Percentiles rank a stretch among this genome's conserved stretches.
Evolutionary conservation across 2,329 filamentous ascomycete species (phyloP).

Genomic region (Paecilomyces sp.): DNA sequence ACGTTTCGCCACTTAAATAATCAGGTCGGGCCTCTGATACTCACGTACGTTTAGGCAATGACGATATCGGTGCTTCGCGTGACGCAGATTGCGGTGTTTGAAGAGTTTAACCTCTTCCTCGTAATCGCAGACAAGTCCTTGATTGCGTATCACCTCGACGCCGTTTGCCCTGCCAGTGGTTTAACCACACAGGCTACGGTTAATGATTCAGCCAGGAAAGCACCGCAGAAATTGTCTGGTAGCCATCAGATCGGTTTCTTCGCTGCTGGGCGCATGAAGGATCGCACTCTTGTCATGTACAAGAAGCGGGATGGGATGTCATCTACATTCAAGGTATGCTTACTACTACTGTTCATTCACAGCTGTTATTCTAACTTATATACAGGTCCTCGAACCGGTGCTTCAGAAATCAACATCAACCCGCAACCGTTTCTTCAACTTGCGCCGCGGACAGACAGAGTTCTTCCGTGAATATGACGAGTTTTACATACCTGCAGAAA

Average conservation of each 20-base stretch:
- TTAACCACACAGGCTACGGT: constrained; percentile 41
- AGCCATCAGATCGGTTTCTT: constrained; percentile 96
- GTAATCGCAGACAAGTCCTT: constrained; percentile 86
- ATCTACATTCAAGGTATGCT: constrained; percentile 69
- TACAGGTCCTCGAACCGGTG: constrained; percentile 81
- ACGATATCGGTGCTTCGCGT: constrained; percentile 70
- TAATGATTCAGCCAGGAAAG: constrained; percentile 67
- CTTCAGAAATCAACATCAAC: constrained; percentile 87
- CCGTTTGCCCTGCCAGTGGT: constrained; percentile 56
- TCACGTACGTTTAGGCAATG: constrained; percentile 20
- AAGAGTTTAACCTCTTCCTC: constrained; percentile 90
- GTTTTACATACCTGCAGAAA: constrained; percentile 95
- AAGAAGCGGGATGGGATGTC: constrained; percentile 90
- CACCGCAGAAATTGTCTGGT: constrained; percentile 82
- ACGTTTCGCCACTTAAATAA: constrained; percentile 29
- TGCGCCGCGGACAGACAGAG: constrained; percentile 69
- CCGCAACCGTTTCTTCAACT: constrained; percentile 59
- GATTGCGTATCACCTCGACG: constrained; percentile 88
- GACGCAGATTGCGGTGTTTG: constrained; percentile 87
- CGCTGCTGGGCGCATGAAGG: constrained; percentile 93
- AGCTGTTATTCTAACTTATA: constrained; percentile 1
- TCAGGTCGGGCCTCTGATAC: not conserved
- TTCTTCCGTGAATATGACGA: constrained; percentile 98
- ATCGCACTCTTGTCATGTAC: constrained; percentile 89
- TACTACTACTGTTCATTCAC: constrained; percentile 2